These are phyloP conservation scores for Rhododendron molle DNA, from an alignment of 148 eudicot genomes.

Conservation along the genomic window DNA sequence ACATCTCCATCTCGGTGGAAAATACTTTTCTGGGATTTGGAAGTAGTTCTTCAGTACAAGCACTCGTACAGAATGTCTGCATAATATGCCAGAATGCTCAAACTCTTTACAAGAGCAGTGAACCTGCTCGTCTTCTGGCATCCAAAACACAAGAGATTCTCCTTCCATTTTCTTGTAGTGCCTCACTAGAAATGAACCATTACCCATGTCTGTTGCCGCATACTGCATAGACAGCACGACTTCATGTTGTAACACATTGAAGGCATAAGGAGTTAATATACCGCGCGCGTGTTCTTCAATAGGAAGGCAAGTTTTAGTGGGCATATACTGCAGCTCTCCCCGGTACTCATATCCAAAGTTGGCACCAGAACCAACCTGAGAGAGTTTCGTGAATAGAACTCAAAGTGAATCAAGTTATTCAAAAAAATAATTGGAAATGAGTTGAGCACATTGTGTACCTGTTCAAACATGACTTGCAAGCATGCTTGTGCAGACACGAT, in stretches of 20 bases:
- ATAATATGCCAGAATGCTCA: slow-evolving; percentile 58
- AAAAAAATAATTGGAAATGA: background rate
- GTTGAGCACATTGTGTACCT: slow-evolving; percentile 33
- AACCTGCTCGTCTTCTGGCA: slow-evolving; percentile 59
- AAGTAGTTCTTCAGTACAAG: slow-evolving; percentile 56
- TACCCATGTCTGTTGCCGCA: slow-evolving; percentile 46
- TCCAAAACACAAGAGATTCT: slow-evolving; percentile 53
- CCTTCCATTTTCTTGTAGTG: slow-evolving; percentile 65
- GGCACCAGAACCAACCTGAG: slow-evolving; percentile 41
- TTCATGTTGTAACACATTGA: slow-evolving; percentile 44
- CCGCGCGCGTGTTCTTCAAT: slow-evolving; percentile 62
- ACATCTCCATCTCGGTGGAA: slow-evolving; percentile 55
- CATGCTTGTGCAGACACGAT: slow-evolving; percentile 47
- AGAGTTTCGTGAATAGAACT: background rate
- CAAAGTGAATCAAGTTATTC: background rate
- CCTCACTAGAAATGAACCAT: slow-evolving; percentile 51
- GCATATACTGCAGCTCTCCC: slow-evolving; percentile 32
- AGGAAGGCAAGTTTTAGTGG: slow-evolving; percentile 50
- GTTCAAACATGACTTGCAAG: slow-evolving; percentile 53
- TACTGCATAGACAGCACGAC: slow-evolving; percentile 50
- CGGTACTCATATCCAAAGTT: slow-evolving; percentile 20
- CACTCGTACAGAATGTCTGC: slow-evolving; percentile 62
- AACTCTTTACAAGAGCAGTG: slow-evolving; percentile 71
- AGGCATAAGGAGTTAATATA: slow-evolving; percentile 57
- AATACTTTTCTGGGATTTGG: slow-evolving; percentile 58